Evolutionary conservation across 495 filamentous ascomycete species (phyloP).

Genomic region (Hyphodiscus hymeniophilus): DNA sequence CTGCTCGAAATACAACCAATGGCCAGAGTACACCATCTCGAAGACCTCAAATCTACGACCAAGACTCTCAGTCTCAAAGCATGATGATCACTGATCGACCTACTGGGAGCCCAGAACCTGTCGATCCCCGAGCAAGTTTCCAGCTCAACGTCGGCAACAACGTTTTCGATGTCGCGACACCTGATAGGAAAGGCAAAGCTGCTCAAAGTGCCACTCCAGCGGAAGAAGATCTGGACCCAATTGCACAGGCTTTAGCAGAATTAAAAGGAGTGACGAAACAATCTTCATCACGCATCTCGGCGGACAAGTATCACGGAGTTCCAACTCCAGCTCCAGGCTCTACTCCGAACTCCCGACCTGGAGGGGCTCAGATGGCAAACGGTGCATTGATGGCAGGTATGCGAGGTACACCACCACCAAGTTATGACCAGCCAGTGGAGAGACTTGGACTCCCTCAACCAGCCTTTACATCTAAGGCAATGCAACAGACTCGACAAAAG

Average conservation of each 20-base stretch:
- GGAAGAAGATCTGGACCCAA: constrained; percentile 66
- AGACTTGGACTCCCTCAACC: constrained; percentile 84
- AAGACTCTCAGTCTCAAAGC: constrained; percentile 17
- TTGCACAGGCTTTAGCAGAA: constrained; percentile 86
- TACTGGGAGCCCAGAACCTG: constrained; percentile 68
- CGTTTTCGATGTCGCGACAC: constrained; percentile 90
- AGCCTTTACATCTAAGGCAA: constrained; percentile 82
- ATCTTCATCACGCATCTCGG: constrained; percentile 70
- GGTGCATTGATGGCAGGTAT: constrained; percentile 39
- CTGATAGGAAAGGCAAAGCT: constrained; percentile 45
- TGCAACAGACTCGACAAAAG: constrained; percentile 86
- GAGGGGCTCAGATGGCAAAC: constrained; percentile 42
- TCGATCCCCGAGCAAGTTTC: constrained; percentile 85
- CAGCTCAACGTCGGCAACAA: constrained; percentile 96
- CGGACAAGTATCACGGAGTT: constrained; percentile 88
- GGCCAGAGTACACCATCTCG: constrained; percentile 12
- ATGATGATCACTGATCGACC: constrained; percentile 31
- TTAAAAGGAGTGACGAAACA: constrained; percentile 78
- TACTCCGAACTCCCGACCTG: constrained; percentile 26
- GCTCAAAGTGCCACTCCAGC: constrained; percentile 33
- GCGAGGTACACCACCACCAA: constrained; percentile 72
- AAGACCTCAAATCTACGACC: constrained; percentile 13
- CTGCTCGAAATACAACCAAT: constrained; percentile 22
- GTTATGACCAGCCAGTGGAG: constrained; percentile 70
- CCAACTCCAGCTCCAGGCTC: constrained; percentile 64